Evolutionary conservation across 2,329 filamentous ascomycete genomes (phyloP), one percentile per base, ranked within the genome.

Genomic region (Phaeosphaeria sp.): DNA sequence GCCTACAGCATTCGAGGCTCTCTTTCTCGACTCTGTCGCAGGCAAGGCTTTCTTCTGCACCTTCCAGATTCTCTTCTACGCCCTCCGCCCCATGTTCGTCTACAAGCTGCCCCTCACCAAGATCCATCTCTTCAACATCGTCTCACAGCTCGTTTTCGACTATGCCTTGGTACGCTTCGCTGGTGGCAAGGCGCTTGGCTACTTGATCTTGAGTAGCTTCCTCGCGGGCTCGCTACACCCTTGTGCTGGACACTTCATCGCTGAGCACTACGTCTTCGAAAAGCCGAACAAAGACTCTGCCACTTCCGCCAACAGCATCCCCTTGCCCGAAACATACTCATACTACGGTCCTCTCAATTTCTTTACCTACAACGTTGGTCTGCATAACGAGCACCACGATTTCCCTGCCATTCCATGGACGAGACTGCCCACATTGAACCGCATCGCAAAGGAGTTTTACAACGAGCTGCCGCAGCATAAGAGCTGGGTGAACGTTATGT

Each of bases 1-100:
- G 25, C 95, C 95, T 22, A 98, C 95, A 18, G 88, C 91, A 49
- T 79, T 97, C 50, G 95, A 99, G 82, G 94, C 93, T 62, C 80
- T 96, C 74, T 90, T 99, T 77, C 89, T 99, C 71, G 91, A 99
- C 82, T 97, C 93, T 7, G 89, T 99, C 69, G 87, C 94, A 18
- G 95, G 95, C 77, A 99, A 99, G 81, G 90, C 95, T 66, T 99
- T 99, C 83, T 99, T 99, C 85, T 94, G 91, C 82, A 99, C 95
- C 67, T 99, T 97, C 82, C 95, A 99, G 80, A 97, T 99, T 78
- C 86, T 99, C 76, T 99, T 99, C 85, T 99, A 99, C 82, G 95
- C 95, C 71, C 80, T 99, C 50, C 91, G 95, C 17, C 95, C 95
- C 60, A 97, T 98, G 90, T 89, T 93, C 80, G 86, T 99, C 68